Conservation (phyloP, 805 yeast genomes). For the Pichia kluyveri region DNA sequence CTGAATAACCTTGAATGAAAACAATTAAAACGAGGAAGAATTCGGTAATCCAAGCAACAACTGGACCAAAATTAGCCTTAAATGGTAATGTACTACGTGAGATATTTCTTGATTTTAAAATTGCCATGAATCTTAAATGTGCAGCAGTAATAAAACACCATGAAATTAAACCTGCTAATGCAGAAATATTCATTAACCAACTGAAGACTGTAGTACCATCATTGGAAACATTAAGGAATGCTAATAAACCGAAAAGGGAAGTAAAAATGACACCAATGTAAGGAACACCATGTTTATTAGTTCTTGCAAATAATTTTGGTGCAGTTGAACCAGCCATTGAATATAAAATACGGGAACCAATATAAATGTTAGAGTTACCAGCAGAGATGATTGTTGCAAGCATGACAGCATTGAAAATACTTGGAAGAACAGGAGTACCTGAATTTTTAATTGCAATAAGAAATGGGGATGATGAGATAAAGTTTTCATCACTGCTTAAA, state of each 20-base stretch:
- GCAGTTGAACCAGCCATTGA: constrained; percentile 55
- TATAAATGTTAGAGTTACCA: constrained; percentile 67
- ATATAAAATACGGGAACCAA: constrained; percentile 59
- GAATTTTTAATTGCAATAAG: constrained; percentile 61
- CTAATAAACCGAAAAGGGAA: constrained; percentile 53
- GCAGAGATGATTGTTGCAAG: constrained; percentile 67
- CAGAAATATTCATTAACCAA: constrained; percentile 71
- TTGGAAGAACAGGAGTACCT: constrained; percentile 58
- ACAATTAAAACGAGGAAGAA: constrained; percentile 45
- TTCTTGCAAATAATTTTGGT: constrained; percentile 39
- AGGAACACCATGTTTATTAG: constrained; percentile 56
- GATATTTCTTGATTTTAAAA: constrained; percentile 53
- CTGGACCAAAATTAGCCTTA: constrained; percentile 65
- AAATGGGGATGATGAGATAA: constrained; percentile 57
- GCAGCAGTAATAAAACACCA: constrained; percentile 61
- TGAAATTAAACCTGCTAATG: constrained; percentile 68
- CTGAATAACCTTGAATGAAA: constrained; percentile 63
- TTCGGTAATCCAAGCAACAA: constrained; percentile 53
- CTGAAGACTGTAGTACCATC: constrained; percentile 52
- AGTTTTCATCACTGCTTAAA: constrained; percentile 28
- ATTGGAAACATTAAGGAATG: constrained; percentile 46
- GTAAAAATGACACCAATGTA: constrained; percentile 47
- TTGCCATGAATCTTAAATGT: constrained; percentile 63
- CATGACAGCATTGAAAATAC: constrained; percentile 65
- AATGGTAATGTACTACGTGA: constrained; percentile 63